Conservation (phyloP, 169 alveolate genomes). For the Plasmodium adleri region DNA sequence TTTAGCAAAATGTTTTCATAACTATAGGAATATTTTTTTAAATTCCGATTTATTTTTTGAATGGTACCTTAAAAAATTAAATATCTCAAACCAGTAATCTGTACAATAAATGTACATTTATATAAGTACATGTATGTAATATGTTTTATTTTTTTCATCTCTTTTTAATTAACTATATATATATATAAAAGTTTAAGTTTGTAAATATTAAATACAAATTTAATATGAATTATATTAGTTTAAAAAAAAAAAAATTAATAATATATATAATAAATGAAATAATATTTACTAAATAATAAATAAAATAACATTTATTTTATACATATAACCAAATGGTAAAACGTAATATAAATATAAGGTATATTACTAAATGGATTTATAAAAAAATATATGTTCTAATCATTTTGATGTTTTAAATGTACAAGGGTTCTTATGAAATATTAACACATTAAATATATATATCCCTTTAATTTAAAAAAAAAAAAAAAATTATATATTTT, state of each 20-base stretch:
- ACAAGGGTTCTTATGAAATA: too few species aligned
- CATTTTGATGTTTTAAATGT: too few species aligned
- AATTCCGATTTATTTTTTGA: constrained; percentile 39
- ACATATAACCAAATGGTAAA: background rate
- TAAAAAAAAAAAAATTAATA: constrained; percentile 7
- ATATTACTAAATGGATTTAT: too few species aligned
- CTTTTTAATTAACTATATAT: constrained; percentile 44
- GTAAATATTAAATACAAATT: constrained; percentile 28
- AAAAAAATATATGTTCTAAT: too few species aligned
- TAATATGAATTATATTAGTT: constrained; percentile 13
- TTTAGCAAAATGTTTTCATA: constrained; percentile 55
- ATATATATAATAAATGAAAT: background rate
- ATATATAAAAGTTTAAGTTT: background rate
- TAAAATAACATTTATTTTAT: background rate
- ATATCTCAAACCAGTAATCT: constrained; percentile 1
- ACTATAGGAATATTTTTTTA: constrained; percentile 45
- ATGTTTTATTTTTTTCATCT: constrained; percentile 6
- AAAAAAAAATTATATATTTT: too few species aligned
- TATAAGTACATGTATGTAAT: background rate
- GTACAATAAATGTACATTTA: background rate
- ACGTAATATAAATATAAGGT: too few species aligned
- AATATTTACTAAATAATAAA: background rate
- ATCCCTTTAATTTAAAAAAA: too few species aligned
- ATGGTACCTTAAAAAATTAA: constrained; percentile 50
- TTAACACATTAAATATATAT: too few species aligned